phyloP scores from a whole-genome alignment of 2,329 filamentous ascomycete species.

The Ophiostoma novo-ulmi region DNA sequence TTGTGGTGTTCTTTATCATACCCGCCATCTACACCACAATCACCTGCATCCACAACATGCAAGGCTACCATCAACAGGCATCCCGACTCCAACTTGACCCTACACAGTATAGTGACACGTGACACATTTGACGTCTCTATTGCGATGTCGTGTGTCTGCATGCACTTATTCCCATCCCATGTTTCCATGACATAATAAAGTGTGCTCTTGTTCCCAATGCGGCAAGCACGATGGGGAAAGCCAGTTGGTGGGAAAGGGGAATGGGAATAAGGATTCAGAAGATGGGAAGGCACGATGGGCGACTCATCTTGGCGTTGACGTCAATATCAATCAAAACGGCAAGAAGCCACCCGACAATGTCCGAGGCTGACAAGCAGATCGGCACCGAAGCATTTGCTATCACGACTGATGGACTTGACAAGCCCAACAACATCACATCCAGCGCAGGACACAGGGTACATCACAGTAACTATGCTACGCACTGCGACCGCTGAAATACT shows the following conservation, averaged over 20 bases:
- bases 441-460: background rate
- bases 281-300: conserved; percentile 7
- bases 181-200: conserved; percentile 10
- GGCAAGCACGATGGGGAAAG: background rate
- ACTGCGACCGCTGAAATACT: background rate
- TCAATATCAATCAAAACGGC: background rate
- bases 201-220: background rate
- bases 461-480: background rate
- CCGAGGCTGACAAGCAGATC: background rate
- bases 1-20: no score
- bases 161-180: background rate
- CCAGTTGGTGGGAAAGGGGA: background rate
- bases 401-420: background rate
- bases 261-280: background rate
- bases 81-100: background rate
- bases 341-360: background rate
- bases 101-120: background rate
- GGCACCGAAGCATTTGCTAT: background rate
- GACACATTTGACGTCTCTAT: background rate
- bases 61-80: background rate
- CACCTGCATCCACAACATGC: background rate
- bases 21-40: background rate
- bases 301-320: background rate
- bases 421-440: background rate
- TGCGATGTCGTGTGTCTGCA: conserved; percentile 1